Evolutionary conservation across 768 basidiomycete genomes (phyloP).

Genomic region (Boletus tylopilopsis): DNA sequence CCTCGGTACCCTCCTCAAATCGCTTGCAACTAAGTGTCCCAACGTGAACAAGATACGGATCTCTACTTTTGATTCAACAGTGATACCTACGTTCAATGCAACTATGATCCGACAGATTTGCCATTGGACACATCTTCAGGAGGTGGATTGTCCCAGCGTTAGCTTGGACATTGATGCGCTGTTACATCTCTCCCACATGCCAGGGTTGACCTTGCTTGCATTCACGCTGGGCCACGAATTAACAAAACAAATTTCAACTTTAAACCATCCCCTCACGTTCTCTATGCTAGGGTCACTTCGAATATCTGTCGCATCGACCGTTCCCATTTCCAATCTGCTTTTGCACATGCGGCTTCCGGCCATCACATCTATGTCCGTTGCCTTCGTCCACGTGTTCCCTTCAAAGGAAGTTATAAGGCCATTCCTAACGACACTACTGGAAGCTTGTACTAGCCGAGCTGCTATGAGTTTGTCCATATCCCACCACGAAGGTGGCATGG

Average conservation of each 20-base stretch:
- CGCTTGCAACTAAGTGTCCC: no score
- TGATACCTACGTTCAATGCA: no score
- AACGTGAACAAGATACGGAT: no score
- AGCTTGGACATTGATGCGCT: neutral
- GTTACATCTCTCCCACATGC: neutral
- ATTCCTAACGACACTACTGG: neutral
- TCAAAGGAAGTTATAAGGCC: no score
- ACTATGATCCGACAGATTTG: no score
- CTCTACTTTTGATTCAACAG: no score
- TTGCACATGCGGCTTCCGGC: neutral
- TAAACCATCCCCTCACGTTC: neutral
- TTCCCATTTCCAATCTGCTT: neutral
- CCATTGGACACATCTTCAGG: no score
- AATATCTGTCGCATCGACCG: neutral
- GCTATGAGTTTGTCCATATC: no score
- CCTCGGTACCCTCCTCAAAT: no score
- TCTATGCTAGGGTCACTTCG: neutral
- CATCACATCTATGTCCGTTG: neutral
- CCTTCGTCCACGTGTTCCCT: neutral
- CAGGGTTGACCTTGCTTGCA: neutral
- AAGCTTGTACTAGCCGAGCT: neutral
- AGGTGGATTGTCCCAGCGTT: no score
- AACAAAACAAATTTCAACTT: no score
- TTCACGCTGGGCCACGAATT: neutral
- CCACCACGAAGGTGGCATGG: no score